Percentiles rank a stretch among this genome's conserved stretches.
Evolutionary conservation across 805 yeast genomes (phyloP).

Genomic region (Spathaspora sp.): DNA sequence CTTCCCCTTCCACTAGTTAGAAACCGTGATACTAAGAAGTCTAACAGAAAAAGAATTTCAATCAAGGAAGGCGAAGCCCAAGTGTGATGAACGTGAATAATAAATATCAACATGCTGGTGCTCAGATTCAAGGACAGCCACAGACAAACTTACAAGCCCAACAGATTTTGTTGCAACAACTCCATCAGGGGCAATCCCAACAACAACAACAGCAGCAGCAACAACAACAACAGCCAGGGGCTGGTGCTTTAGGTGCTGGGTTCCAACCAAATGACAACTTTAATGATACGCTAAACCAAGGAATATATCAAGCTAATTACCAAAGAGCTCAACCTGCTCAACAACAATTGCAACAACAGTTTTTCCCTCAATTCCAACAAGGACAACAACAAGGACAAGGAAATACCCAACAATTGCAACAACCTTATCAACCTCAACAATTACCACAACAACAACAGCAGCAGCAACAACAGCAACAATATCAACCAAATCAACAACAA

Average conservation of each 20-base stretch:
- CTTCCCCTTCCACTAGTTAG: background rate
- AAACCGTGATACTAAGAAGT: background rate
- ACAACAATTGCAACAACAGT: slow-evolving; percentile 17
- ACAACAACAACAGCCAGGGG: slow-evolving; percentile 17
- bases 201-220: slow-evolving; percentile 24
- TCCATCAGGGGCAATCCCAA: slow-evolving; percentile 35
- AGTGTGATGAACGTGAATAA: slow-evolving; percentile 31
- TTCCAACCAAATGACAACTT: slow-evolving; percentile 12
- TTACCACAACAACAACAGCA: slow-evolving; percentile 6
- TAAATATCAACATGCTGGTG: slow-evolving; percentile 27
- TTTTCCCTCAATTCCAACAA: slow-evolving; percentile 19
- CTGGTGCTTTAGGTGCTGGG: slow-evolving; percentile 8
- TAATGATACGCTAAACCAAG: slow-evolving; percentile 13
- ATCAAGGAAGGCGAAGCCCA: background rate
- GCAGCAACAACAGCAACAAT: slow-evolving; percentile 21
- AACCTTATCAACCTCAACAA: slow-evolving; percentile 18
- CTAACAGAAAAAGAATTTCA: background rate
- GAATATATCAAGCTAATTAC: slow-evolving; percentile 17
- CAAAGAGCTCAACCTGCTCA: slow-evolving; percentile 20
- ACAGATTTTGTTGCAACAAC: slow-evolving; percentile 39
- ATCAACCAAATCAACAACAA: slow-evolving; percentile 10
- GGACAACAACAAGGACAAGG: slow-evolving; percentile 19
- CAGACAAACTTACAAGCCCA: slow-evolving; percentile 38
- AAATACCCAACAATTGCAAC: slow-evolving; percentile 16
- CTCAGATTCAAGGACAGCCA: slow-evolving; percentile 25